Percentiles rank a stretch among this genome's conserved stretches.
phyloP scores from a whole-genome alignment of 495 filamentous ascomycete species.

The Aspergillus steynii region DNA sequence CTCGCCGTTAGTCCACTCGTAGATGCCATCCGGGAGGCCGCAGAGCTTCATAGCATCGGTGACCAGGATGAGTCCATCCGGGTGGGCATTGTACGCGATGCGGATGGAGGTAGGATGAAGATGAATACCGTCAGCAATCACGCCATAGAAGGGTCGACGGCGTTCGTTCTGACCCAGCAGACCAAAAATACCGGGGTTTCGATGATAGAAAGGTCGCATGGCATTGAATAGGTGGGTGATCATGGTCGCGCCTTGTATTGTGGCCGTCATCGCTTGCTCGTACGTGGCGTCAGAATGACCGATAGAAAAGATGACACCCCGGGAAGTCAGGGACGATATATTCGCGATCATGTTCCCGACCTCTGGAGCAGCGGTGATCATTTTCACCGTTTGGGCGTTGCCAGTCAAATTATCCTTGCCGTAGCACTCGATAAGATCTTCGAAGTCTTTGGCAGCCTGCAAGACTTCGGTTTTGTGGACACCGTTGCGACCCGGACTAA shows the following conservation, averaged over 20 bases:
- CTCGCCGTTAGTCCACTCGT: constrained; percentile 78
- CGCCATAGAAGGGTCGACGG: constrained; percentile 55
- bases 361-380: constrained; percentile 83
- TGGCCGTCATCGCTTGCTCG: constrained; percentile 66
- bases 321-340: constrained; percentile 58
- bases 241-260: constrained; percentile 73
- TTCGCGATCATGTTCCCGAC: constrained; percentile 59
- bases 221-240: constrained; percentile 91
- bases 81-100: constrained; percentile 59
- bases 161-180: constrained; percentile 56
- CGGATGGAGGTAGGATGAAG: constrained; percentile 61
- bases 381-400: constrained; percentile 52
- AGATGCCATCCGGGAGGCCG: constrained; percentile 73
- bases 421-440: constrained; percentile 67
- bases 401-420: constrained; percentile 58
- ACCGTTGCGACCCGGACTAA: constrained; percentile 69
- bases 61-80: constrained; percentile 56
- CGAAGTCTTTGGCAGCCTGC: constrained; percentile 47
- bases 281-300: constrained; percentile 84
- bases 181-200: constrained; percentile 82
- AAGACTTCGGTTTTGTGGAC: constrained; percentile 70
- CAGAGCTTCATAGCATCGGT: constrained; percentile 63
- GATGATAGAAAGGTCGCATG: constrained; percentile 82
- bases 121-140: constrained; percentile 65
- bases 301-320: constrained; percentile 69